Evolutionary conservation across 2,329 filamentous ascomycete genomes (phyloP), one percentile per base, ranked within the genome.

Genomic region (Mycosphaerella arachidis): DNA sequence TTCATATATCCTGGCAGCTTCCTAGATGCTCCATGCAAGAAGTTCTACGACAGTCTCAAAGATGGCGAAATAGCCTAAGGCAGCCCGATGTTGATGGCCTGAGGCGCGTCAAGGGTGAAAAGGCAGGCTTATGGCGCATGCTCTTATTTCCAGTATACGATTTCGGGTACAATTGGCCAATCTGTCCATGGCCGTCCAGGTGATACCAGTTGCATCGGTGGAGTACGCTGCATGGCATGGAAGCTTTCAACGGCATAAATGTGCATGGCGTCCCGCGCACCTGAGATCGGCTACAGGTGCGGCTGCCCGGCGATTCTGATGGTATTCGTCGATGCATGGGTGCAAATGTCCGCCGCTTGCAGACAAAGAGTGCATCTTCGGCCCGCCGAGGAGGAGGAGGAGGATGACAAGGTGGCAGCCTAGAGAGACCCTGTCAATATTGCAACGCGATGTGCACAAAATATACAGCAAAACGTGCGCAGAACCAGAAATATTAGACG

Each of bases 1-100:
- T 73, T 73, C 61, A 72, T 72, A 33, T 73, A 72, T 53, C 71
- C 71, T 8, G 70, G 67, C 45, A 71, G 68, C 57, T 70, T 70
- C 52, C 61, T 73, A 50, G 71, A 73, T 50, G 66, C 66, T 50
- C 68, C 69, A 8, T 71, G 70, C 66, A 69, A 67, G 56, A 55
- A 62, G 13, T 71, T 72, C 56, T 73, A 68, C 58, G 56, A 72
- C 16, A 63, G 60, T 20, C 50, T 72, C 16, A 61, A 63, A 16
- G 40, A 43, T 18, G 57, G 40, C n/a, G 61, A 57, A 20, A 9
- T 30, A 31, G 35, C 24, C 24, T 43, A 56, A 10, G 46, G 6
- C 20, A 37, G 40, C 18, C 20, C 35, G 20, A 46, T 46, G 8
- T 8, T 45, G 10, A 46, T 31, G 35, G 53, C 51, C 7, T 55